Percentiles rank a stretch among this genome's conserved stretches.
phyloP scores from a whole-genome alignment of 169 alveolate species.

The Plasmodium vinckei region DNA sequence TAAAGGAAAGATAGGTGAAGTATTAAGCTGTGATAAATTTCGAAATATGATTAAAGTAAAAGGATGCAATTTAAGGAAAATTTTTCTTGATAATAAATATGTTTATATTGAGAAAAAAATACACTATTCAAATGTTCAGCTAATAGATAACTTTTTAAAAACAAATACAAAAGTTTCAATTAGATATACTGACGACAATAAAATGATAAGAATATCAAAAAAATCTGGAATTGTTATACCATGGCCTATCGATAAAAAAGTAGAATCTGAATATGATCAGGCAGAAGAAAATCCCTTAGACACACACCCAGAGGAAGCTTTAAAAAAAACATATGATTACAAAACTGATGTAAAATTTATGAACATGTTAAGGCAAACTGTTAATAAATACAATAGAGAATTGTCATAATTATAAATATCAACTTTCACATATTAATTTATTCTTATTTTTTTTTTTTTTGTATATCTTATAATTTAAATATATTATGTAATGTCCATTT shows the following conservation, averaged over 20 bases:
- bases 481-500: no score
- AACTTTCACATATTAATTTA: not conserved
- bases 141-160: constrained; percentile 83
- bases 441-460: not conserved
- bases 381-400: constrained; percentile 85
- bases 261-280: constrained; percentile 78
- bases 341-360: constrained; percentile 82
- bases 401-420: constrained; percentile 13
- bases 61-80: constrained; percentile 89
- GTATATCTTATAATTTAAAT: no score
- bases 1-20: constrained; percentile 89
- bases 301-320: constrained; percentile 90
- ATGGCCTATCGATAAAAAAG: constrained; percentile 87
- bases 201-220: constrained; percentile 88
- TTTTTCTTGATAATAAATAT: constrained; percentile 80
- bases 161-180: constrained; percentile 82
- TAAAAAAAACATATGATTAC: constrained; percentile 87
- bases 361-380: constrained; percentile 83
- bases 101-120: constrained; percentile 87
- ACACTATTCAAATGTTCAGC: constrained; percentile 91
- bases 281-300: constrained; percentile 83
- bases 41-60: constrained; percentile 88
- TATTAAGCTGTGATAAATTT: constrained; percentile 85
- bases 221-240: constrained; percentile 92
- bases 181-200: constrained; percentile 27